phyloP scores from a whole-genome alignment of 2,329 filamentous ascomycete genomes.

The Ampelomyces quisqualis region DNA sequence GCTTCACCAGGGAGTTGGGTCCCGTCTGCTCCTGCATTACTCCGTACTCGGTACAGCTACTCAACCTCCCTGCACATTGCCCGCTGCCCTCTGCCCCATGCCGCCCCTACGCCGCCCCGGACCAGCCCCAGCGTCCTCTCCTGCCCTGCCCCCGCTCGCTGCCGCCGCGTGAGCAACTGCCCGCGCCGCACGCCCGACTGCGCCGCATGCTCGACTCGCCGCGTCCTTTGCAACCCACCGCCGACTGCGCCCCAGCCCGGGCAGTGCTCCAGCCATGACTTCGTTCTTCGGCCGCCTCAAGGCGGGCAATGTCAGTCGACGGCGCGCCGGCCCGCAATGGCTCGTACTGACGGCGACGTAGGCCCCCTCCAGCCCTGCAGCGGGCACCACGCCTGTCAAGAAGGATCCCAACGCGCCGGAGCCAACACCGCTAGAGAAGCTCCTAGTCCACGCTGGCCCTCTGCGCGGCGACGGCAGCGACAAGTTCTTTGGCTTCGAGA shows the following conservation, averaged over 20 bases:
- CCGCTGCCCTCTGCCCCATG: slow-evolving; percentile 9
- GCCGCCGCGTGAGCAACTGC: slow-evolving; percentile 10
- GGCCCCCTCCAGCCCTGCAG: slow-evolving; percentile 51
- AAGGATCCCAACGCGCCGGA: slow-evolving; percentile 60
- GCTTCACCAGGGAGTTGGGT: too few relatives aligned
- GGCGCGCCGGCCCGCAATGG: slow-evolving; percentile 19
- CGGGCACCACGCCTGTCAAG: slow-evolving; percentile 54
- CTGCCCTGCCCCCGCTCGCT: slow-evolving; percentile 7
- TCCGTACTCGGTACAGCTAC: too few relatives aligned
- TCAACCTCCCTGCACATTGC: background rate
- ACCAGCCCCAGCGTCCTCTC: background rate
- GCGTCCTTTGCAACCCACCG: slow-evolving; percentile 12
- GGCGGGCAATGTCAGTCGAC: slow-evolving; percentile 48
- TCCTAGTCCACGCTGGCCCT: slow-evolving; percentile 81
- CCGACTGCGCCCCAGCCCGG: too few relatives aligned
- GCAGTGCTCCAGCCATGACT: slow-evolving; percentile 49
- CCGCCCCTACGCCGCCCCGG: slow-evolving; percentile 1
- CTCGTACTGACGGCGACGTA: slow-evolving; percentile 35
- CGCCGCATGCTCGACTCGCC: slow-evolving; percentile 16
- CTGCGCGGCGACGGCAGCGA: slow-evolving; percentile 86
- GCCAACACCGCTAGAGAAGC: slow-evolving; percentile 66
- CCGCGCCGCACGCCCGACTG: slow-evolving; percentile 10
- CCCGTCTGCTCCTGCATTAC: too few relatives aligned
- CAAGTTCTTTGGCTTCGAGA: slow-evolving; percentile 98
- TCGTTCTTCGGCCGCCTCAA: slow-evolving; percentile 58